Evolutionary conservation across 2,329 filamentous ascomycete species (phyloP).

Genomic region (Bipolaris bicolor): DNA sequence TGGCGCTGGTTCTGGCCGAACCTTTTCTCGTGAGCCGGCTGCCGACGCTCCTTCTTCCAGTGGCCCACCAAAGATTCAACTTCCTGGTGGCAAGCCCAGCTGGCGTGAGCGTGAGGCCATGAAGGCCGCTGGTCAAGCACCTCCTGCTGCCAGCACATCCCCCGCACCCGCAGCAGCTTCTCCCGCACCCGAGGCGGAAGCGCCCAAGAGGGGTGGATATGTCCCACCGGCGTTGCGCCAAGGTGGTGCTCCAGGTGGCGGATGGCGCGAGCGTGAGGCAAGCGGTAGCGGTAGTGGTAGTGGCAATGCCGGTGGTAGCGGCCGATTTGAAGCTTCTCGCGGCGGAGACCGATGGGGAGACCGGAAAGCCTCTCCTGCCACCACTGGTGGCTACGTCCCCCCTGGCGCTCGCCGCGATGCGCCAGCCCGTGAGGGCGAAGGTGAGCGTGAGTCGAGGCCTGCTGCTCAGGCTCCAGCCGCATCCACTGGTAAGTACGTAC

Average conservation of each 20-base stretch:
- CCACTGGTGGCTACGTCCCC: slow-evolving; percentile 39
- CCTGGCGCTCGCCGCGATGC: slow-evolving; percentile 36
- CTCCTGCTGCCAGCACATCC: slow-evolving; percentile 44
- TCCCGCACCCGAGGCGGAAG: slow-evolving; percentile 41
- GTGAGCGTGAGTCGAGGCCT: slow-evolving; percentile 33
- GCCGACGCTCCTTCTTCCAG: slow-evolving; percentile 46
- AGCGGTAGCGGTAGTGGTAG: slow-evolving; percentile 38
- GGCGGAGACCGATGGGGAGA: slow-evolving; percentile 40
- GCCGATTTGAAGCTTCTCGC: slow-evolving; percentile 18
- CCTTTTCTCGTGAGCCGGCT: slow-evolving; percentile 47
- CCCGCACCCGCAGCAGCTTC: slow-evolving; percentile 37
- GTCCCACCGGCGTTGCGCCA: slow-evolving; percentile 54
- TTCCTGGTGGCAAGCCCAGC: slow-evolving; percentile 67
- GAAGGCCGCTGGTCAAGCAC: slow-evolving; percentile 42
- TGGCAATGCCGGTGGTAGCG: slow-evolving; percentile 32
- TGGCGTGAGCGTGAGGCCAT: slow-evolving; percentile 76
- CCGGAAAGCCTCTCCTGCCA: slow-evolving; percentile 41
- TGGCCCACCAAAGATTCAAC: slow-evolving; percentile 66
- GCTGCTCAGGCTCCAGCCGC: slow-evolving; percentile 32
- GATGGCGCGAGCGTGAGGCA: slow-evolving; percentile 48
- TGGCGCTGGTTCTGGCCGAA: slow-evolving; percentile 38
- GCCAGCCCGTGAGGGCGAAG: slow-evolving; percentile 13
- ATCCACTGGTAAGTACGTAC: slow-evolving; percentile 49
- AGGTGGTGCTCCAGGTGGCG: slow-evolving; percentile 41
- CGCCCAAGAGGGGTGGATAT: slow-evolving; percentile 53